Base-by-base conservation (phyloP, 2,329 filamentous ascomycete genomes). In the Phialophora macrospora region DNA sequence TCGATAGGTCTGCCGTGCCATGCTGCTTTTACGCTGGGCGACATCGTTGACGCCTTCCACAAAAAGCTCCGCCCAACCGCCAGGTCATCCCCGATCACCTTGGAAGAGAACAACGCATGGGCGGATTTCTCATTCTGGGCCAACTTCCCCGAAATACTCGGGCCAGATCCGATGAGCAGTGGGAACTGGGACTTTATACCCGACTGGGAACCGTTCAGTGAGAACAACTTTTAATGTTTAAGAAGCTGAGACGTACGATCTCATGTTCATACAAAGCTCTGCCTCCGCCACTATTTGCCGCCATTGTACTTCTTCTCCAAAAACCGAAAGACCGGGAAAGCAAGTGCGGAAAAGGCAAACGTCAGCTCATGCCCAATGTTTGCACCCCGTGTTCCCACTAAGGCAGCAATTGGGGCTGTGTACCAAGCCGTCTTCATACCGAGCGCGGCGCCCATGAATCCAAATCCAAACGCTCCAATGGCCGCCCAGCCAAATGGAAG, bases 1-100 rank as follows among this genome's bases (percentile, higher is more conserved):
- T 76, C 74, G 0, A 79, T 81, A 52, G 79, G 79, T 1, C 70
- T 80, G 2, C 77, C 78, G 5, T 80, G 78, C 38, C 79, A 81
- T 64, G 77, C 76, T 6, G 79, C 78, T 3, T 74, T 80, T 69
- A 78, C 76, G 0, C 72, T 81, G 30, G 79, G 78, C 3, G 73
- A 76, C 65, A 75, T 80, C 9, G 76, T 81, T 4, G 72, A 74
- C 22, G 74, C 73, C 24, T 73, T 76, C 34, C 74, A 76, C 60
- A 74, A 74, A 60, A 80, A 77, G 52, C 61, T 80, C 14, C 76
- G 77, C 2, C 78, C 76, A 12, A 20, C 41, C 44, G 28, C 26
- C 24, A 28, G 57, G 30, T 44, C 57, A 4, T 51, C 57, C 2
- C 24, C 57, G 7, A n/a, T 49, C 5, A 46, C 38, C 24, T 30